Evolutionary conservation across 2,329 filamentous ascomycete species (phyloP), one percentile per base, ranked within the genome.

Genomic region (Orbilia oligospora): DNA sequence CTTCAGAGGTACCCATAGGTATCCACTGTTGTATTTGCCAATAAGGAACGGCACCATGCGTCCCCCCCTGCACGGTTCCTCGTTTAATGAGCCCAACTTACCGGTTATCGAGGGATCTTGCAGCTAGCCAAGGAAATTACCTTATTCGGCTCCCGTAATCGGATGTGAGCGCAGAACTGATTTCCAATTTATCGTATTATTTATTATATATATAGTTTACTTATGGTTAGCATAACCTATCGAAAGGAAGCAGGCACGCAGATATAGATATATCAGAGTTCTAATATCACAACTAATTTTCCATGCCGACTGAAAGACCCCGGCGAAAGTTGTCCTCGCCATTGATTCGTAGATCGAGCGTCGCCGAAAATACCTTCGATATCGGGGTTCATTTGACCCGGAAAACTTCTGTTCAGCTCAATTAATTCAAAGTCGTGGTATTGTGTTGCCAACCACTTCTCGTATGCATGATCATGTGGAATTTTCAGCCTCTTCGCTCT

Each of bases 51-150:
- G 18, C 56, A 61, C 14, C 36, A 61, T 61, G 56, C 56, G 58
- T 63, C 16, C 48, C 33, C n/a, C 58, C 48, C 65, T 69, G 65
- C 46, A 58, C 22, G 22, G 27, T 49, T 65, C 58, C 56, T 70
- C 56, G 38, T 76, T 69, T 65, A 41, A 44, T 55, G 56, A 56
- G 27, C 65, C 56, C 38, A 58, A 76, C 22, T 14, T 44, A 51
- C 46, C 58, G 66, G 48, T 61, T 76, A 70, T 76, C 72, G 56
- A 10, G 48, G 46, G 71, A 76, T 70, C 72, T 76, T 53, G 46
- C 33, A 51, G 33, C 20, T 61, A 27, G 56, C 56, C 56, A 61
- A 61, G 56, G 20, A n/a, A 44, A 44, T 27, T 61, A 44, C 36
- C 36, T 20, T 61, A 61, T 44, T 61, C 33, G 33, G 56, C 10